Conservation (phyloP, 257 asterid species). For the Capsicum rhomboideum region DNA sequence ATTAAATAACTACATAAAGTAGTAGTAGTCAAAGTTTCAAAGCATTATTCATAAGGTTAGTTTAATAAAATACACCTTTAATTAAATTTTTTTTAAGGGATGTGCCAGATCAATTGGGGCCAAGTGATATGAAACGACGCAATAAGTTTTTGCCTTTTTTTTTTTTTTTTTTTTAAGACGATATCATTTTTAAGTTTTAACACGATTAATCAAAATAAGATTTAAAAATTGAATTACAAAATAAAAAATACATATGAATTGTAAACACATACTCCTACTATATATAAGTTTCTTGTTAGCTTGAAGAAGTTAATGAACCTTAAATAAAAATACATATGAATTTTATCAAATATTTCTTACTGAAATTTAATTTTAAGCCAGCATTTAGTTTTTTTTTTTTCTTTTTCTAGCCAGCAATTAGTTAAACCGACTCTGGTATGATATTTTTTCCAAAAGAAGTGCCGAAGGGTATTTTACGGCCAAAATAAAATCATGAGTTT, state of each 20-base stretch:
- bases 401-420: background rate
- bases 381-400: too few relatives aligned
- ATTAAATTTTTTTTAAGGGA: too few relatives aligned
- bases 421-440: too few relatives aligned
- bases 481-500: too few relatives aligned
- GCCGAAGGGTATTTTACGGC: too few relatives aligned
- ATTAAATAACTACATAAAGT: too few relatives aligned
- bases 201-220: background rate
- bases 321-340: background rate
- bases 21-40: too few relatives aligned
- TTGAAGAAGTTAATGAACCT: background rate
- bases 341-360: background rate
- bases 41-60: too few relatives aligned
- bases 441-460: too few relatives aligned
- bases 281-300: background rate
- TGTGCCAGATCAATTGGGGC: too few relatives aligned
- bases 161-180: background rate
- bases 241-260: background rate
- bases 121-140: too few relatives aligned
- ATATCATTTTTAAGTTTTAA: background rate
- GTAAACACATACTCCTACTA: background rate
- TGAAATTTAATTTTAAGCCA: background rate
- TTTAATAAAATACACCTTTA: too few relatives aligned
- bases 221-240: background rate
- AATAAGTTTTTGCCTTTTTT: background rate